These are phyloP conservation scores for Anisodus tanguticus DNA, from an alignment of 257 asterid genomes.

Conservation along the genomic window DNA sequence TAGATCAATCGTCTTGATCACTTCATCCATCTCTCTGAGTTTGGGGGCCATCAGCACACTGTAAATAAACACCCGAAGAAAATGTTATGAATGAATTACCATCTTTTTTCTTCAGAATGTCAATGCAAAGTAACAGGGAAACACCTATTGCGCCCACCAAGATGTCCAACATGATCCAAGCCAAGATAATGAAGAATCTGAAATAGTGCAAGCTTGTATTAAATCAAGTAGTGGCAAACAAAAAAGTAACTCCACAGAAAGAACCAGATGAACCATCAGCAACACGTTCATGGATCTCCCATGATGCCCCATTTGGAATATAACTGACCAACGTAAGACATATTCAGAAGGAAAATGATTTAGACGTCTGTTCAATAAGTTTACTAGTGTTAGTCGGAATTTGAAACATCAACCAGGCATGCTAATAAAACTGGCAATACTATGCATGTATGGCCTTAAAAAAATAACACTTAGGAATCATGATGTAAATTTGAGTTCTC, in stretches of 20 bases:
- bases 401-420: neutral
- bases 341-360: neutral
- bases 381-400: neutral
- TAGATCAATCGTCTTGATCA: slow-evolving; percentile 65
- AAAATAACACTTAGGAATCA: neutral
- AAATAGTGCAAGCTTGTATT: slow-evolving; percentile 37
- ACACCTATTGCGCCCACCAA: slow-evolving; percentile 88
- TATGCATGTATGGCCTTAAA: neutral
- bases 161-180: slow-evolving; percentile 94
- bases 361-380: neutral
- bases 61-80: slow-evolving; percentile 33
- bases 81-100: neutral
- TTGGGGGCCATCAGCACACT: slow-evolving; percentile 85
- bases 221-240: slow-evolving; percentile 29
- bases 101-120: neutral
- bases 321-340: neutral
- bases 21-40: slow-evolving; percentile 87
- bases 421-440: neutral
- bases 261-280: slow-evolving; percentile 5
- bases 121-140: slow-evolving; percentile 23
- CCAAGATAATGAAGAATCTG: slow-evolving; percentile 99
- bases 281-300: slow-evolving; percentile 12
- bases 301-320: neutral
- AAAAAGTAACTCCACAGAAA: neutral
- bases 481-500: neutral